phyloP scores from a whole-genome alignment of 768 basidiomycete genomes.

The Boletus vermiculosoides region DNA sequence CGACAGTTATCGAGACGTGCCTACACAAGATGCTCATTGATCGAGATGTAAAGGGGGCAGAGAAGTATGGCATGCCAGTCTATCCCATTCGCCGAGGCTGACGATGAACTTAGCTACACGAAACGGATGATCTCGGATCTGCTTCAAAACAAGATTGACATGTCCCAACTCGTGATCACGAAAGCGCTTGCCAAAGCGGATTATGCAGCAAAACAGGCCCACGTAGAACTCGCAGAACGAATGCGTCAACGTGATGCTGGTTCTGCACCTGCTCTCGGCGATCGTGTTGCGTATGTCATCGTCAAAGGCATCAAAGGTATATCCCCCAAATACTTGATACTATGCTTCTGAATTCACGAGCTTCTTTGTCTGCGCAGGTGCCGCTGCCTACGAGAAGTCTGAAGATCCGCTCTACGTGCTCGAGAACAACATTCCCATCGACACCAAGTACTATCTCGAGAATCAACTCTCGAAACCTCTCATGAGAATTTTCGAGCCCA shows the following conservation, averaged over 20 bases:
- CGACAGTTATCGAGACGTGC: constrained; percentile 97
- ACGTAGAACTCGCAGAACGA: constrained; percentile 91
- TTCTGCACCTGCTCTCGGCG: constrained; percentile 95
- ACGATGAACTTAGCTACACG: constrained; percentile 62
- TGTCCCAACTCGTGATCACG: constrained; percentile 99
- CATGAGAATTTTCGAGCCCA: constrained; percentile 97
- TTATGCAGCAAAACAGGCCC: constrained; percentile 93
- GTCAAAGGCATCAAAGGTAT: constrained; percentile 92
- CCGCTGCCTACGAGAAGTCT: constrained; percentile 97
- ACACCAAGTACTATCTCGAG: constrained; percentile 97
- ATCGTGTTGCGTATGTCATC: constrained; percentile 99
- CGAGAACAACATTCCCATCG: constrained; percentile 97
- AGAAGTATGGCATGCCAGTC: constrained; percentile 57
- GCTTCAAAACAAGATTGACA: constrained; percentile 94
- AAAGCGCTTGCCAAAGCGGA: constrained; percentile 94
- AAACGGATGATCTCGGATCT: constrained; percentile 93
- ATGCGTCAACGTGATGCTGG: constrained; percentile 97
- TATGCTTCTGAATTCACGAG: background rate
- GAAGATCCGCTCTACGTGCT: constrained; percentile 97
- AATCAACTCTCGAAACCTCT: constrained; percentile 97
- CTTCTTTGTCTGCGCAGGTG: constrained; percentile 48
- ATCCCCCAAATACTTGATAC: background rate
- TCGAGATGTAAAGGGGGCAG: constrained; percentile 89
- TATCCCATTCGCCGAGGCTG: constrained; percentile 14
- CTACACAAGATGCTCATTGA: constrained; percentile 97